phyloP scores from a whole-genome alignment of 192 early-diverging fungal genomes.

The Mortierella antarctica region DNA sequence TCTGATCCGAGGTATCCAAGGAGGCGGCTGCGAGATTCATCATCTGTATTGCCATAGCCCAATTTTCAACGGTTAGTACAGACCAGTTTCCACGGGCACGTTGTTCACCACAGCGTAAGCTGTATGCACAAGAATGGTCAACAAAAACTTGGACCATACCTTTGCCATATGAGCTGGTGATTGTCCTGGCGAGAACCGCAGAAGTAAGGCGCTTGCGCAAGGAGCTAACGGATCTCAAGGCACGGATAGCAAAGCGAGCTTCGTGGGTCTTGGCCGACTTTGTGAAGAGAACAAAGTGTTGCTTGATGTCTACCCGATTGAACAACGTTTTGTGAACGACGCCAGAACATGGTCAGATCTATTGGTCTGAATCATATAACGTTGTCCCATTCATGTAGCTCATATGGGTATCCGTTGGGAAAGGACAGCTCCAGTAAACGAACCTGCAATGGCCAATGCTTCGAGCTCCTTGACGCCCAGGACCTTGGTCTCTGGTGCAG shows the following conservation, averaged over 20 bases:
- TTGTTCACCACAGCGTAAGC: background rate
- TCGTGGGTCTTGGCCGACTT: slow-evolving; percentile 86
- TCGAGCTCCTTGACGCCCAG: slow-evolving; percentile 47
- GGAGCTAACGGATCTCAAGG: slow-evolving; percentile 81
- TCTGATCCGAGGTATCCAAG: slow-evolving; percentile 48
- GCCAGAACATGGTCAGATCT: background rate
- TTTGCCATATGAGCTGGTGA: slow-evolving; percentile 62
- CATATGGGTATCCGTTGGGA: background rate
- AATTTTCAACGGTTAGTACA: background rate
- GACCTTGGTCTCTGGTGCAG: slow-evolving; percentile 30
- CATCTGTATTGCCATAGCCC: slow-evolving; percentile 19
- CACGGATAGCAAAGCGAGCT: slow-evolving; percentile 88
- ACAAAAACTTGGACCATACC: slow-evolving; percentile 49
- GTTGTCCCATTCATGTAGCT: background rate
- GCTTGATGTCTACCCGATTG: slow-evolving; percentile 79
- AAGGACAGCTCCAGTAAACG: background rate
- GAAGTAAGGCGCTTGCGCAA: slow-evolving; percentile 83
- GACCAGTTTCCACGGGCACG: background rate
- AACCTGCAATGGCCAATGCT: slow-evolving; percentile 46
- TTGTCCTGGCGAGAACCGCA: slow-evolving; percentile 68
- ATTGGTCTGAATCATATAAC: background rate
- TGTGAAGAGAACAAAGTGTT: slow-evolving; percentile 86
- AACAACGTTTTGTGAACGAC: background rate
- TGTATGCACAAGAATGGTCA: background rate
- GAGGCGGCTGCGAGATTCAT: slow-evolving; percentile 41